A percentile compares a stretch with the other conserved stretches of the same genome.
Evolutionary conservation across 129 eudicot genomes (phyloP).

Genomic region (Flaveria sonorensis): DNA sequence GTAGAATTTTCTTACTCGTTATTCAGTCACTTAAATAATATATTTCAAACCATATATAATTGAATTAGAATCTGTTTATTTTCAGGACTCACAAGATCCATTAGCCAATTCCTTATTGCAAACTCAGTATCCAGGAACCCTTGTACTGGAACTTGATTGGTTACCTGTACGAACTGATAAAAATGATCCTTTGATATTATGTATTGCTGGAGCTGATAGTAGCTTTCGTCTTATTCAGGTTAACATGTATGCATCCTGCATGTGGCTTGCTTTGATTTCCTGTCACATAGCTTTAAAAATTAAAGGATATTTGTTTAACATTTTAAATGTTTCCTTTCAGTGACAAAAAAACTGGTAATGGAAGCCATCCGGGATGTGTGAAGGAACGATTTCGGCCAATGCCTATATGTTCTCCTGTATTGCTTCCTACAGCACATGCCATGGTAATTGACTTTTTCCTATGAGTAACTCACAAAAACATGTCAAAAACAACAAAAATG

Average conservation of each 20-base stretch:
- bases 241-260: constrained; percentile 60
- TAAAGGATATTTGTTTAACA: not conserved
- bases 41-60: constrained; percentile 1
- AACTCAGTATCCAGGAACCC: constrained; percentile 92
- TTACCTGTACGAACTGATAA: constrained; percentile 76
- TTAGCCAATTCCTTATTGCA: constrained; percentile 84
- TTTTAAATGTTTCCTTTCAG: constrained; percentile 34
- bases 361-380: constrained; percentile 48
- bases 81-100: constrained; percentile 94
- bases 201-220: constrained; percentile 99
- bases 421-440: constrained; percentile 94
- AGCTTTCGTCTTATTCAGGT: constrained; percentile 95
- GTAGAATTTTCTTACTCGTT: constrained; percentile 1
- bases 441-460: constrained; percentile 53
- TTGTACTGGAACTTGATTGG: constrained; percentile 98
- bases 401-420: constrained; percentile 86
- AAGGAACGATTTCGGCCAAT: constrained; percentile 88
- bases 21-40: not conserved
- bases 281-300: not conserved
- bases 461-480: not conserved
- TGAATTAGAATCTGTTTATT: constrained; percentile 3
- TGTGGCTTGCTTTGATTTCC: constrained; percentile 17
- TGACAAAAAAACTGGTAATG: constrained; percentile 66
- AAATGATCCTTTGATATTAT: constrained; percentile 85
- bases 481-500: not conserved